Evolutionary conservation across 495 filamentous ascomycete genomes (phyloP).

Genomic region (Penicillium chermesinum): DNA sequence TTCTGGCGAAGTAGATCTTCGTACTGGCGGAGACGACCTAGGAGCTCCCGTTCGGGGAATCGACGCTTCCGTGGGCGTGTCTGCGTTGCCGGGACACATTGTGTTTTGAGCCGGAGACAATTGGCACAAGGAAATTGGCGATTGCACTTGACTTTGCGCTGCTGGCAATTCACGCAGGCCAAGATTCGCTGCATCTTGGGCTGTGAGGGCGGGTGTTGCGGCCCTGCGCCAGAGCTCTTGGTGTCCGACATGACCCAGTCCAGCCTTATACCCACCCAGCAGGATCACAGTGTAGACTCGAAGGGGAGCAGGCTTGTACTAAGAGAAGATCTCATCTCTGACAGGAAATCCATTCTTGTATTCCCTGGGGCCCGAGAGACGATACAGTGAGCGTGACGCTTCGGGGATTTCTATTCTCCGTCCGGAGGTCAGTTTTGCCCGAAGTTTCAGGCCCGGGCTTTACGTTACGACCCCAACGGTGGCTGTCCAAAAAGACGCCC

Average conservation of each 20-base stretch:
- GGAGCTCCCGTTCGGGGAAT: slow-evolving; percentile 51
- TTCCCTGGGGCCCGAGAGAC: too few relatives aligned
- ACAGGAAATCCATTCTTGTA: too few relatives aligned
- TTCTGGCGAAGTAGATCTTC: slow-evolving; percentile 49
- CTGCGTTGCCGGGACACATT: slow-evolving; percentile 46
- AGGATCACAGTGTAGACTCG: too few relatives aligned
- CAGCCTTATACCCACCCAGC: neutral
- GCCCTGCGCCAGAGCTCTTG: neutral
- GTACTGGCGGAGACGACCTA: slow-evolving; percentile 48
- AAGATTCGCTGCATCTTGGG: slow-evolving; percentile 38
- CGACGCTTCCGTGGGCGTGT: slow-evolving; percentile 42
- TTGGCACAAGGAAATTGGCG: slow-evolving; percentile 51
- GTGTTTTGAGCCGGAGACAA: slow-evolving; percentile 34
- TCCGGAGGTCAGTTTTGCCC: neutral
- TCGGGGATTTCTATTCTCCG: neutral
- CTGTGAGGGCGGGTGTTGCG: slow-evolving; percentile 15
- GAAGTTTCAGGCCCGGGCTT: neutral
- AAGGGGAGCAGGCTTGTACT: too few relatives aligned
- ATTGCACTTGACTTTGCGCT: slow-evolving; percentile 56
- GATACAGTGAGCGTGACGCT: neutral
- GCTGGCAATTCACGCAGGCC: slow-evolving; percentile 53
- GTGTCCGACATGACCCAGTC: neutral
- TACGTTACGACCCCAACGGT: neutral
- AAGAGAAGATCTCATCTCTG: too few relatives aligned
- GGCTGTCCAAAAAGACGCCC: too few relatives aligned